Conservation (phyloP, 805 yeast genomes). For the Komagataella kurtzmanii region DNA sequence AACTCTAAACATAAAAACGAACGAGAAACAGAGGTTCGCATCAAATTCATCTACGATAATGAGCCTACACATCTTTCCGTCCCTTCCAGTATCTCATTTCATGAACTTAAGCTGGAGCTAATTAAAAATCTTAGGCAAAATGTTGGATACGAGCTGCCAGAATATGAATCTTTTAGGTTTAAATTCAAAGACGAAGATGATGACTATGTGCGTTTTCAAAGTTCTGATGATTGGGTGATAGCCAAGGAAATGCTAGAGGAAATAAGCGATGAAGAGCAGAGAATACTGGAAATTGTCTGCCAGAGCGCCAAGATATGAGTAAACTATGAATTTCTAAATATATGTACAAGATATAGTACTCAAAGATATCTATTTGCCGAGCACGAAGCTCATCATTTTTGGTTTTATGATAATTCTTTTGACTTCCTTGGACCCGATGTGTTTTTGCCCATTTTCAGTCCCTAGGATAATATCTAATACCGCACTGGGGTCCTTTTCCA, state of each 20-base stretch:
- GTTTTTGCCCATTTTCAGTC: constrained; percentile 24
- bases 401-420: constrained; percentile 44
- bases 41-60: constrained; percentile 20
- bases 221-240: constrained; percentile 79
- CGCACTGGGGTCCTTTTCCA: constrained; percentile 13
- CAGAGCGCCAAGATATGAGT: not conserved
- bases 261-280: constrained; percentile 28
- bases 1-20: not conserved
- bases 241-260: constrained; percentile 62
- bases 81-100: constrained; percentile 17
- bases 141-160: constrained; percentile 41
- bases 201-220: constrained; percentile 73
- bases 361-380: not conserved
- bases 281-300: constrained; percentile 12
- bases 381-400: constrained; percentile 30
- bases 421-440: constrained; percentile 26
- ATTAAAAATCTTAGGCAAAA: constrained; percentile 40
- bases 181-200: constrained; percentile 93
- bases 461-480: constrained; percentile 22
- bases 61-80: constrained; percentile 57
- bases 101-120: constrained; percentile 25
- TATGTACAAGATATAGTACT: not conserved
- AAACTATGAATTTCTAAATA: not conserved
- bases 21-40: constrained; percentile 5
- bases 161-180: constrained; percentile 44